Evolutionary conservation across 768 basidiomycete genomes (phyloP).

Genomic region (Lactifluus rugatus): DNA sequence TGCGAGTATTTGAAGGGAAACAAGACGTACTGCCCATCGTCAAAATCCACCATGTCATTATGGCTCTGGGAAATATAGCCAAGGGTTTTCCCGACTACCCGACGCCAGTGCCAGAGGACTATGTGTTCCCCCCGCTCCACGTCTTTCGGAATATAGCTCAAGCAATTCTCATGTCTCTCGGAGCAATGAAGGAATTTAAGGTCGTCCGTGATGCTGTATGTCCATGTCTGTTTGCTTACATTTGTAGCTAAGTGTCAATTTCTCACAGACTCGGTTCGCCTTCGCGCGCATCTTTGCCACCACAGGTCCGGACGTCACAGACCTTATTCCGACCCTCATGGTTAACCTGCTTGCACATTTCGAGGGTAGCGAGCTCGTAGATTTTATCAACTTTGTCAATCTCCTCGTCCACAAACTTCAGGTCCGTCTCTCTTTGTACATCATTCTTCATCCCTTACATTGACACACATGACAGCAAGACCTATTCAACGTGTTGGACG

Average conservation of each 20-base stretch:
- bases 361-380: constrained; percentile 84
- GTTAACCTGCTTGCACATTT: constrained; percentile 83
- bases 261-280: constrained; percentile 71
- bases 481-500: constrained; percentile 81
- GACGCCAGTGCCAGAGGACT: constrained; percentile 52
- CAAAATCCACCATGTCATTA: constrained; percentile 83
- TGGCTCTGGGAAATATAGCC: constrained; percentile 89
- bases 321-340: constrained; percentile 85
- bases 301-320: constrained; percentile 76
- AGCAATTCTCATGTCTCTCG: constrained; percentile 76
- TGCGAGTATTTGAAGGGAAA: constrained; percentile 45
- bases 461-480: constrained; percentile 45
- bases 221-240: constrained; percentile 12
- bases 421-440: constrained; percentile 33
- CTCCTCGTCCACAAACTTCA: constrained; percentile 85
- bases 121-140: constrained; percentile 59
- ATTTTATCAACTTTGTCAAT: constrained; percentile 93
- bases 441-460: not conserved
- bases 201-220: constrained; percentile 87
- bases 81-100: constrained; percentile 96
- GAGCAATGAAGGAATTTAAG: constrained; percentile 79
- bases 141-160: constrained; percentile 82
- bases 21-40: constrained; percentile 72
- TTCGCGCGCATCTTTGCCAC: constrained; percentile 90
- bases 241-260: not conserved